These are phyloP conservation scores for Papilionanthe hybrid DNA, from an alignment of 116 monocot genomes.

Conservation along the genomic window DNA sequence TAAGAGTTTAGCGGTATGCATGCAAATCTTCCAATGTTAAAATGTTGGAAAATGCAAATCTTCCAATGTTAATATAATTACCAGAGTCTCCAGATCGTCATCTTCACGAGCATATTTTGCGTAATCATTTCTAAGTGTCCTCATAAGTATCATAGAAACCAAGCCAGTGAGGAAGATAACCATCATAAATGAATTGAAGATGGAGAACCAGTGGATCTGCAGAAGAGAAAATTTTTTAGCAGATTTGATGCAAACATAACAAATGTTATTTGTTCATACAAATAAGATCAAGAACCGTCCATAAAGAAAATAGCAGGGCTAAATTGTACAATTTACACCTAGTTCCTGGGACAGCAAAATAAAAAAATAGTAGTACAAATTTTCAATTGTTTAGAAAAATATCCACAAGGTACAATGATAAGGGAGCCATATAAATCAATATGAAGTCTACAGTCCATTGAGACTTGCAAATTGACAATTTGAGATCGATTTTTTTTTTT, in stretches of 20 bases:
- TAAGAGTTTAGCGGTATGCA: no score
- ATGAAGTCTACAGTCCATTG: no score
- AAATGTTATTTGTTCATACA: neutral
- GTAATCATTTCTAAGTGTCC: constrained; percentile 90
- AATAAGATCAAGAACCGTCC: no score
- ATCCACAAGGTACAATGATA: no score
- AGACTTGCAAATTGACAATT: no score
- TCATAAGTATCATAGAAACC: constrained; percentile 92
- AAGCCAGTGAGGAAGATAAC: constrained; percentile 92
- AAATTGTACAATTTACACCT: no score
- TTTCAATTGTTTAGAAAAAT: no score
- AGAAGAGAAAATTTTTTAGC: neutral
- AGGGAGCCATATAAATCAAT: no score
- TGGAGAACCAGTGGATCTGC: constrained; percentile 93
- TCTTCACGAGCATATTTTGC: constrained; percentile 96
- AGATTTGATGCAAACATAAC: neutral
- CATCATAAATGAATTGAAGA: constrained; percentile 99
- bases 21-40: neutral
- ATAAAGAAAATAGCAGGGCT: no score
- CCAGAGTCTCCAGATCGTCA: constrained; percentile 85
- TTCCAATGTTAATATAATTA: constrained; percentile 13
- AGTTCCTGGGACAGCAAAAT: no score
- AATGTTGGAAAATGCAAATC: neutral
- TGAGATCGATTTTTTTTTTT: no score
- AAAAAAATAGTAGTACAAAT: no score